These are phyloP conservation scores for Pyrus pyrifolia DNA, from an alignment of 306 rosid species.

Conservation along the genomic window DNA sequence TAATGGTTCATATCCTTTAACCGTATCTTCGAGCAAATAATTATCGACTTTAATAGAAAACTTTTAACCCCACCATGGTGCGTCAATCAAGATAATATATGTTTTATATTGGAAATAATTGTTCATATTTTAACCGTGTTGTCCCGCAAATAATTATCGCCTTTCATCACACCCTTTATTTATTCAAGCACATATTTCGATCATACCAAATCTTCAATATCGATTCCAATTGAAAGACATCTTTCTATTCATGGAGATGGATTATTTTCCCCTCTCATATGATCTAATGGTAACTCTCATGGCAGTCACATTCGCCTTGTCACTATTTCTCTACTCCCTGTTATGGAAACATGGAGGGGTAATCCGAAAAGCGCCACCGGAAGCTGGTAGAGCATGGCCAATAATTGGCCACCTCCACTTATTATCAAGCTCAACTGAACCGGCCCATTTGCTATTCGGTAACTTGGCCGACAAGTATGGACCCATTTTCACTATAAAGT, in stretches of 20 bases:
- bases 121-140: no score
- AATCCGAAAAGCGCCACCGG: not conserved
- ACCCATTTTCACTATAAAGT: constrained; percentile 12
- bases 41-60: no score
- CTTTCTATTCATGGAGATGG: not conserved
- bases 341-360: not conserved
- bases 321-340: not conserved
- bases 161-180: no score
- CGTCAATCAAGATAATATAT: no score
- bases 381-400: constrained; percentile 5
- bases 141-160: no score
- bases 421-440: constrained; percentile 1
- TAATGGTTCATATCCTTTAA: no score
- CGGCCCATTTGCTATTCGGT: constrained; percentile 1
- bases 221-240: not conserved
- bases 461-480: constrained; percentile 19
- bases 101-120: no score
- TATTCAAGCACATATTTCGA: no score
- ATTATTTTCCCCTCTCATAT: not conserved
- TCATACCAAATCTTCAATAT: not conserved
- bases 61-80: no score
- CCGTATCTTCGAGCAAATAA: no score
- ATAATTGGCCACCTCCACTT: constrained; percentile 23
- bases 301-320: not conserved
- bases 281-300: not conserved